phyloP scores from a whole-genome alignment of 2,329 filamentous ascomycete species.

The Aspergillus melleus region DNA sequence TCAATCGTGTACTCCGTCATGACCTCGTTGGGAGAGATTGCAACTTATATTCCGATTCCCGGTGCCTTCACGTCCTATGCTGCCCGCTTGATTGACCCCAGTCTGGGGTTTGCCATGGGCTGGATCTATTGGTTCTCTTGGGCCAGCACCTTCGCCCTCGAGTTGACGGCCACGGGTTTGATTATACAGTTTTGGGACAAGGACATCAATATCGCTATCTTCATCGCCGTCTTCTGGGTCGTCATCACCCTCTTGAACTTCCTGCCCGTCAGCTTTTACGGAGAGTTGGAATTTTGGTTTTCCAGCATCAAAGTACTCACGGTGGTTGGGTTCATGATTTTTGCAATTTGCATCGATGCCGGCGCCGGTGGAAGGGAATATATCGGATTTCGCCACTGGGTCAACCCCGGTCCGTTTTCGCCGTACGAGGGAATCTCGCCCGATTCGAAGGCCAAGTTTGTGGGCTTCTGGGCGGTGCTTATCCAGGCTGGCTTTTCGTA shows the following conservation, averaged over 20 bases:
- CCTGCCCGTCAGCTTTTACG: conserved; percentile 70
- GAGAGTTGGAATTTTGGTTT: conserved; percentile 78
- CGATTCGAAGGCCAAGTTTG: conserved; percentile 55
- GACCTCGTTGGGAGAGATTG: conserved; percentile 66
- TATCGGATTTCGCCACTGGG: conserved; percentile 73
- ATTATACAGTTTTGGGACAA: conserved; percentile 75
- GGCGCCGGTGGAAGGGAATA: conserved; percentile 68
- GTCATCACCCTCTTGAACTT: conserved; percentile 69
- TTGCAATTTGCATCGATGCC: conserved; percentile 73
- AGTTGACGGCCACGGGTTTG: conserved; percentile 69
- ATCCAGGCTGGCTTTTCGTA: conserved; percentile 44
- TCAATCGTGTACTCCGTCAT: conserved; percentile 75
- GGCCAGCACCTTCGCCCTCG: conserved; percentile 70
- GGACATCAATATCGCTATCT: conserved; percentile 65
- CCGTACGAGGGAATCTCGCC: conserved; percentile 44
- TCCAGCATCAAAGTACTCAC: conserved; percentile 75
- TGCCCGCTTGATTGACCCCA: conserved; percentile 70
- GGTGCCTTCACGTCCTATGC: conserved; percentile 78
- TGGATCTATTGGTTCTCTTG: conserved; percentile 85
- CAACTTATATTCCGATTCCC: conserved; percentile 73
- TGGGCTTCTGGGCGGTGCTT: conserved; percentile 59
- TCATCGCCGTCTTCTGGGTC: conserved; percentile 72
- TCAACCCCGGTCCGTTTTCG: conserved; percentile 66
- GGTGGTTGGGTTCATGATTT: conserved; percentile 73
- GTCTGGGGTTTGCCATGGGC: conserved; percentile 73